Base-by-base conservation (phyloP, 169 alveolate genomes). In the Besnoitia besnoiti region DNA sequence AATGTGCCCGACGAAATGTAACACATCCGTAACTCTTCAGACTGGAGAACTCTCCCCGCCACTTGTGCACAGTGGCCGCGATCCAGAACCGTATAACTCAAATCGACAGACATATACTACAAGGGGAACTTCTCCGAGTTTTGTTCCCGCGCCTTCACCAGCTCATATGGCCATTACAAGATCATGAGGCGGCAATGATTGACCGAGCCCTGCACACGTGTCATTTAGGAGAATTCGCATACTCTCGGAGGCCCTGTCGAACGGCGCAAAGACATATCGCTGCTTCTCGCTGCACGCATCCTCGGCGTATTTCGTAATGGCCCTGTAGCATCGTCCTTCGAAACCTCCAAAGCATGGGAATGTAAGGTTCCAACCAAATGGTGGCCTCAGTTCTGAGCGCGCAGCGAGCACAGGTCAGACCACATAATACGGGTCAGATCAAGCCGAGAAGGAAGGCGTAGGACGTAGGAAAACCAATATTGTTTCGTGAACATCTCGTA, bases 291-390 rank as follows among this genome's bases (percentile, higher is more conserved):
- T 47, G 59, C 91, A 85, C 39, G 91, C 91, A 30, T 50, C 84
- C 37, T 85, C 61, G 14, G 73, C 46, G 33, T 51, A 42, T 27
- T 59, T 51, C 3, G 91, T 39, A 39, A 85, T 39, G 50, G 84
- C 82, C 27, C 50, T 33, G 46, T 85, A 85, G 33, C 91, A 85
- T 5, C 62, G 51, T 16, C 91, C 91, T 42, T 85, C 91, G 27
- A 39, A 47, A 24, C 91, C 91, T 33, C 91, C 82, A n/a, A 85
- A 85, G 39, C 91, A 85, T 16, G 91, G 91, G 82, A 85, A 85
- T 10, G 73, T 37, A 8, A 55, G 55, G 3, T 39, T 16, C 62
- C 62, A 50, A 0, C 82, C 82, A 2, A 21, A 35, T 55, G 91
- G 91, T 14, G 50, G 84, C 12, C 24, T 19, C 42, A 85, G 80